Conservation (phyloP, 208 protist genomes). For the Crithidia fasciculata region DNA sequence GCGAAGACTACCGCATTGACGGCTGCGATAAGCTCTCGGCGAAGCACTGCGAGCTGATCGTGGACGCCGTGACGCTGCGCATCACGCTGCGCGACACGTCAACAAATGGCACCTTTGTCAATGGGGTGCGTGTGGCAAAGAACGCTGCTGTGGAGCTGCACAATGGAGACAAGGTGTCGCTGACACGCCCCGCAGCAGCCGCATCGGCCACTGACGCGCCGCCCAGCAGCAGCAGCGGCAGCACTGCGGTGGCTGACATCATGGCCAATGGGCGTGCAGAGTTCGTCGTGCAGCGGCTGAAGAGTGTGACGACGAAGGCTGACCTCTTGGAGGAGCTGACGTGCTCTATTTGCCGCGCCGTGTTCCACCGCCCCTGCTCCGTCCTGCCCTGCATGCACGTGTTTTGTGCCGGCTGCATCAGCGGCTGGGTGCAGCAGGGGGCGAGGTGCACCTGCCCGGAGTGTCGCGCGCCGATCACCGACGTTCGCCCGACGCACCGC, state of each 20-base stretch:
- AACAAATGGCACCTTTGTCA: constrained; percentile 85
- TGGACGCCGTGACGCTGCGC: constrained; percentile 60
- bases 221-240: too few species aligned
- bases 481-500: constrained; percentile 82
- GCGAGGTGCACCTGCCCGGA: constrained; percentile 53
- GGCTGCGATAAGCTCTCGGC: constrained; percentile 56
- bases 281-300: constrained; percentile 73
- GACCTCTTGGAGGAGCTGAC: constrained; percentile 72
- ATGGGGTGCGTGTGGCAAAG: constrained; percentile 61
- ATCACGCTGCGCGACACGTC: constrained; percentile 69
- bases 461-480: constrained; percentile 57
- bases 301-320: constrained; percentile 34
- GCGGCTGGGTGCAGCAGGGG: constrained; percentile 50
- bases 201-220: neutral
- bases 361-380: constrained; percentile 81
- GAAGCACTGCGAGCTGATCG: constrained; percentile 70
- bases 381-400: constrained; percentile 90
- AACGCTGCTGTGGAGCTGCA: constrained; percentile 47
- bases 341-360: constrained; percentile 67
- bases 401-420: constrained; percentile 88
- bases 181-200: constrained; percentile 37
- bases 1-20: constrained; percentile 61
- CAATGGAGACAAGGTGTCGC: constrained; percentile 53
- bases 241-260: neutral
- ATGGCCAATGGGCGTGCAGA: constrained; percentile 27